Conservation (phyloP, 345 rosid species). For the Anastatica hierochuntica region DNA sequence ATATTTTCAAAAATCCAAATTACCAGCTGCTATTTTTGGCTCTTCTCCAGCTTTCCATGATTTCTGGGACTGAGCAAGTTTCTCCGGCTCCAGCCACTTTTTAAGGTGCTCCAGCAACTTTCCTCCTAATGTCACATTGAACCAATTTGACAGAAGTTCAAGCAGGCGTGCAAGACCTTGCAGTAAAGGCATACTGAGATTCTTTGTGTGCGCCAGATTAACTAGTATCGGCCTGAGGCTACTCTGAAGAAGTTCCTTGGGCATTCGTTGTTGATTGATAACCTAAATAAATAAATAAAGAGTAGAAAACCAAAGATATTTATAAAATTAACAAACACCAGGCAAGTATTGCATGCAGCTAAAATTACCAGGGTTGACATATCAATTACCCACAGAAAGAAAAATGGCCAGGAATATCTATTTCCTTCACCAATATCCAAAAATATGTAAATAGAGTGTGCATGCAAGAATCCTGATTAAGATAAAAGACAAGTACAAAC, state of each 20-base stretch:
- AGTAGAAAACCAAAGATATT: background rate
- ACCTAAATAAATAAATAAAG: slow-evolving; percentile 40
- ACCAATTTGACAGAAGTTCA: slow-evolving; percentile 94
- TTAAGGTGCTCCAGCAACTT: slow-evolving; percentile 97
- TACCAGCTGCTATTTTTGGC: slow-evolving; percentile 98
- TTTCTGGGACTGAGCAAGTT: slow-evolving; percentile 84
- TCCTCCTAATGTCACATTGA: slow-evolving; percentile 94
- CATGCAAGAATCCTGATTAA: background rate
- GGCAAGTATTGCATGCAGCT: slow-evolving; percentile 8
- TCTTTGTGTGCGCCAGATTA: slow-evolving; percentile 93
- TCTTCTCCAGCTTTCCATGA: slow-evolving; percentile 99
- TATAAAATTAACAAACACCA: background rate
- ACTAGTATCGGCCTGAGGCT: slow-evolving; percentile 97
- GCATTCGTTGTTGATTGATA: slow-evolving; percentile 95
- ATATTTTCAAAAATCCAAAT: background rate
- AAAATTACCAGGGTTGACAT: background rate
- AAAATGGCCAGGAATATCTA: background rate
- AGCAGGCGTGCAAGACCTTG: slow-evolving; percentile 97
- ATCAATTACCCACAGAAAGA: background rate
- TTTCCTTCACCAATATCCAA: background rate
- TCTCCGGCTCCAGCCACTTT: slow-evolving; percentile 98
- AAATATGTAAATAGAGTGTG: too few relatives aligned
- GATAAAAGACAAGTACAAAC: slow-evolving; percentile 31
- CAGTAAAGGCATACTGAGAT: slow-evolving; percentile 97
- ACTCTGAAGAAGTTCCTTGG: slow-evolving; percentile 97